Evolutionary conservation across 1,139 yeast species (phyloP), one percentile per base, ranked within the genome.

Genomic region (Torulaspora globosa): DNA sequence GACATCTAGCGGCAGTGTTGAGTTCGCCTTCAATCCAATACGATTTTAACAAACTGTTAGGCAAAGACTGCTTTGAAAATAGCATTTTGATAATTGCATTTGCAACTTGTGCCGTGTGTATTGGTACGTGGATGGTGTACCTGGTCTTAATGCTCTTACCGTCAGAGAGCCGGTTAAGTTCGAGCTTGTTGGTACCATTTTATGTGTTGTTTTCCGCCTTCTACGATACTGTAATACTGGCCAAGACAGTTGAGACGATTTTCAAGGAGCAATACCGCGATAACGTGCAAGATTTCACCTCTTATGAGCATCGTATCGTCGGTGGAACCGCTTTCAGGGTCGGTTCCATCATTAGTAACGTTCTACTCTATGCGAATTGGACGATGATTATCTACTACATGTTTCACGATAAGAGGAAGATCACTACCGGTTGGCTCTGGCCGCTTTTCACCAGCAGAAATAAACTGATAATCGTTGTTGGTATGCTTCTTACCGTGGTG

Each of bases 71-170:
- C 5, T 62, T 62, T 37, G 35, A 36, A 7, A 44, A 54, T 37
- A 51, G 63, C 24, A 48, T 51, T 16, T 31, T 60, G 6, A 49
- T 60, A 43, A 49, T 57, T 4, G 46, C 57, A 6, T 59, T 60
- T 40, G 41, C 53, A 7, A 46, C 52, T 16, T 53, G 58, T 10
- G 50, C 54, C 2, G 54, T 58, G 19, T 57, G 63, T 44, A 53
- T 54, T 6, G 60, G 61, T 15, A 46, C 58, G 21, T 62, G 65
- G 65, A 62, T 62, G 65, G 40, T 62, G 8, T 53, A 57, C 24
- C 33, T 62, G 39, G 51, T 62, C 5, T 46, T 62, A 27, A 32
- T 58, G 7, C 38, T 62, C 19, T 41, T 61, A 39, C 63, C 63
- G 2, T 43, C 56, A 2, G 54, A 52, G 12, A 56, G 53, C 39